Evolutionary conservation across 1,284 basidiomycete species (phyloP).

Genomic region (Chiua sp.): DNA sequence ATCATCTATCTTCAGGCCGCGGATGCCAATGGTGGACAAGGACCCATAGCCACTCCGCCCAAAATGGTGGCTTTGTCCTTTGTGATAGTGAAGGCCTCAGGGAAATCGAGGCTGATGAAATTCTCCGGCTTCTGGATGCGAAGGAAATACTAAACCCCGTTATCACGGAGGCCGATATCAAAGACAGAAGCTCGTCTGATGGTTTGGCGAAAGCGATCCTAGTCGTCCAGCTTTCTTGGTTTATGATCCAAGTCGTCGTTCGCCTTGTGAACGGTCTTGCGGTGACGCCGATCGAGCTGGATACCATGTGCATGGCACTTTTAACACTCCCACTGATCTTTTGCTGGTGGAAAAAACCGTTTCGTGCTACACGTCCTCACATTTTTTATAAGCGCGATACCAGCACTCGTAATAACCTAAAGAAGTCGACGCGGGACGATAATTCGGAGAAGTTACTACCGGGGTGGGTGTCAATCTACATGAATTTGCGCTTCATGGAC

Average conservation of each 20-base stretch:
- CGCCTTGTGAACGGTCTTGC: neutral
- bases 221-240: neutral
- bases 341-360: constrained; percentile 44
- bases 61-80: constrained; percentile 36
- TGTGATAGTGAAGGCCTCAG: neutral
- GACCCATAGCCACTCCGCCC: constrained; percentile 30
- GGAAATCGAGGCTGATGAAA: neutral
- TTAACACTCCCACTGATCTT: constrained; percentile 34
- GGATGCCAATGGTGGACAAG: constrained; percentile 19
- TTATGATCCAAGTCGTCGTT: neutral
- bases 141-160: neutral
- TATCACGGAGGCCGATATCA: neutral
- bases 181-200: neutral
- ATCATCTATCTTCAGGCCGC: neutral
- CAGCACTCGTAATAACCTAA: too few relatives aligned
- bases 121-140: too few relatives aligned
- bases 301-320: constrained; percentile 35
- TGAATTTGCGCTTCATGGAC: too few relatives aligned
- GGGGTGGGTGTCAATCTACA: neutral
- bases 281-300: constrained; percentile 38
- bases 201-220: neutral
- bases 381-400: neutral
- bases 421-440: neutral
- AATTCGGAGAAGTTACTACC: neutral
- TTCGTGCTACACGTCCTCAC: constrained; percentile 4